Evolutionary conservation across 2,329 filamentous ascomycete species (phyloP), one percentile per base, ranked within the genome.

Genomic region (Colletotrichum siamense): DNA sequence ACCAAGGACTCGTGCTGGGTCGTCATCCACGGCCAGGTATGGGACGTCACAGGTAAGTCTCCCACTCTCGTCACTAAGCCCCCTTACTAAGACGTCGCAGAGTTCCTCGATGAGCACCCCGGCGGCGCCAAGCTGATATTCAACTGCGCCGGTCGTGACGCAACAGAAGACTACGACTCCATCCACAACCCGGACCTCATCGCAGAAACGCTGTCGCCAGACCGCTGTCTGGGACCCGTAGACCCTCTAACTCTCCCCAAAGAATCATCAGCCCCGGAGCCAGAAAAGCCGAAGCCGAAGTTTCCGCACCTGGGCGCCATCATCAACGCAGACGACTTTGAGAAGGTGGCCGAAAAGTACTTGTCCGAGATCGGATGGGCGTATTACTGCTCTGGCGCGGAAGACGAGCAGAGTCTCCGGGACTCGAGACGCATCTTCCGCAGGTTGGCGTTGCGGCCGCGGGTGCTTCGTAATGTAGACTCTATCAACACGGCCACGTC

Each of bases 301-400:
- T 67, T 52, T 39, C 84, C 84, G 3, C 80, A 80, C 2, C 75
- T 85, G n/a, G 76, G 66, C 34, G 79, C 76, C 36, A 77, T 86
- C 30, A 81, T 86, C 78, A 85, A 84, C 67, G 78, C 83, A 2
- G 78, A 84, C 61, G 85, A 86, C 69, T 86, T 86, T 64, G 84
- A 86, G 65, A 73, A 78, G n/a, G 80, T 83, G 4, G 85, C 85
- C 4, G 73, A 83, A 61, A 74, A 74, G 15, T 78, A 82, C 39
- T 77, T 85, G 4, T 72, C 81, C 22, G 34, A 39, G 9, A 70
- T 64, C 7, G 68, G 72, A 49, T 77, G 75, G 75, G 75, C 94
- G 64, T 98, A 98, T 86, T 98, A 98, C 87, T 96, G 91, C 85
- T 97, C 95, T 1, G 95, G 94, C 2, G 89, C 90, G 71, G 95